These are phyloP conservation scores for Populus trichocarpa DNA, from an alignment of 441 rosid species.

Conservation along the genomic window DNA sequence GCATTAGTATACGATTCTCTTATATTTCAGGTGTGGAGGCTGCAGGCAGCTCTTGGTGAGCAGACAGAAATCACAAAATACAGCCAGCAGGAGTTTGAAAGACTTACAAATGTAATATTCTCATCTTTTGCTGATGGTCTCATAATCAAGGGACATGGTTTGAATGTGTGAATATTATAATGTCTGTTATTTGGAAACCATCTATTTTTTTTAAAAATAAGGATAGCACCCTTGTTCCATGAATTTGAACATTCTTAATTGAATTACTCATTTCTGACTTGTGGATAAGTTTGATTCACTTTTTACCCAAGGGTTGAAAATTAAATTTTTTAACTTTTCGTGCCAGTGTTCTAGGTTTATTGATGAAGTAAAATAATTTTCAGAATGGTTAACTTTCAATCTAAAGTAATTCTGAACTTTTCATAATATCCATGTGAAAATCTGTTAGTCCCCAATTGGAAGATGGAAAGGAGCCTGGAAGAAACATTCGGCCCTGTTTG, in stretches of 20 bases:
- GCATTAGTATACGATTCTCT: not conserved
- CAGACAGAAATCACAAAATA: conserved; percentile 85
- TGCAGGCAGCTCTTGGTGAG: conserved; percentile 97
- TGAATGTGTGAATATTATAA: not conserved
- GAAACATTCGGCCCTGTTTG: not conserved
- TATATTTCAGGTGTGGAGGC: conserved; percentile 81
- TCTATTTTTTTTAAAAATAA: not conserved
- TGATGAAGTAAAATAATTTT: not conserved
- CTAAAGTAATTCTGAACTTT: not conserved
- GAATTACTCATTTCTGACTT: not conserved
- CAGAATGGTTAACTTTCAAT: not conserved
- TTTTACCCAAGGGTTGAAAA: not conserved
- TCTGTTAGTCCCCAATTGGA: not conserved
- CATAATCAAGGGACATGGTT: not conserved
- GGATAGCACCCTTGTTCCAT: not conserved
- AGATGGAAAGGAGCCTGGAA: not conserved
- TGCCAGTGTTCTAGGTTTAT: too few relatives aligned
- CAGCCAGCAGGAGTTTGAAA: conserved; percentile 89
- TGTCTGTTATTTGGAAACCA: not conserved
- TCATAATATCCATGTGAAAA: not conserved
- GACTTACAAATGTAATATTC: conserved; percentile 78
- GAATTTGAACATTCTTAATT: conserved; percentile 1
- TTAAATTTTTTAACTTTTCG: not conserved
- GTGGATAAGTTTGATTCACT: not conserved
- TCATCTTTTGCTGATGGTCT: conserved; percentile 7